A percentile compares a stretch with the other conserved stretches of the same genome.
These are phyloP conservation scores for Catharanthus roseus DNA, from an alignment of 257 asterid species.

Conservation along the genomic window DNA sequence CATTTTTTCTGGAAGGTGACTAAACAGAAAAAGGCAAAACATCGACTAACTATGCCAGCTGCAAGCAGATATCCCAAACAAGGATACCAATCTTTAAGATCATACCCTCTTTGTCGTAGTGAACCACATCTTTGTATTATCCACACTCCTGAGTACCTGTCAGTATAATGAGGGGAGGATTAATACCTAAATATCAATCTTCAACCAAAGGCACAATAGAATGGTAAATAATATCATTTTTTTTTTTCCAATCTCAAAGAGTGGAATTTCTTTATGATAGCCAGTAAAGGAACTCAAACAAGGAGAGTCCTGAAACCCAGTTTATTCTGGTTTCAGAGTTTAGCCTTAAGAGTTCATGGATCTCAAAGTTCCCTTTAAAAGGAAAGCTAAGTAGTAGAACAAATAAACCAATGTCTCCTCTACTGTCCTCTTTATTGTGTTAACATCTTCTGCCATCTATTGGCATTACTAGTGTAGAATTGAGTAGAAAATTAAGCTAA, in stretches of 20 bases:
- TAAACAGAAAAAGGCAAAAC: constrained; percentile 64
- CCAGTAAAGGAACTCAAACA: neutral
- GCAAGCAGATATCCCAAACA: constrained; percentile 54
- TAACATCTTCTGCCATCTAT: neutral
- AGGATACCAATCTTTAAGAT: constrained; percentile 54
- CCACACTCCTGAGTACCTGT: constrained; percentile 95
- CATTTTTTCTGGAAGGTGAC: constrained; percentile 87
- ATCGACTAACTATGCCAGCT: constrained; percentile 56
- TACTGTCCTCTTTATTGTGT: neutral
- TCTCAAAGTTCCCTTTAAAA: neutral
- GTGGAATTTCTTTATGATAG: neutral
- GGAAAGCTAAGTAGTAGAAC: neutral
- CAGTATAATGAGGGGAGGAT: neutral
- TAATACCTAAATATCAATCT: too few relatives aligned
- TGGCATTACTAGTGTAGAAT: neutral
- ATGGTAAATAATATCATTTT: too few relatives aligned
- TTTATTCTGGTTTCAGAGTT: neutral
- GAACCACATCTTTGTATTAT: constrained; percentile 83
- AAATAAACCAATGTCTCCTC: neutral
- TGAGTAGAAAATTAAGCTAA: neutral
- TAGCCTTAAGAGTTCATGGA: neutral
- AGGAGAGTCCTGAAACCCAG: neutral
- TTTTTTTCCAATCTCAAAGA: neutral
- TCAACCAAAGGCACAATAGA: neutral
- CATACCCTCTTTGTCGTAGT: constrained; percentile 47